Conservation (phyloP, 495 filamentous ascomycete species). For the Haplographium delicatum region DNA sequence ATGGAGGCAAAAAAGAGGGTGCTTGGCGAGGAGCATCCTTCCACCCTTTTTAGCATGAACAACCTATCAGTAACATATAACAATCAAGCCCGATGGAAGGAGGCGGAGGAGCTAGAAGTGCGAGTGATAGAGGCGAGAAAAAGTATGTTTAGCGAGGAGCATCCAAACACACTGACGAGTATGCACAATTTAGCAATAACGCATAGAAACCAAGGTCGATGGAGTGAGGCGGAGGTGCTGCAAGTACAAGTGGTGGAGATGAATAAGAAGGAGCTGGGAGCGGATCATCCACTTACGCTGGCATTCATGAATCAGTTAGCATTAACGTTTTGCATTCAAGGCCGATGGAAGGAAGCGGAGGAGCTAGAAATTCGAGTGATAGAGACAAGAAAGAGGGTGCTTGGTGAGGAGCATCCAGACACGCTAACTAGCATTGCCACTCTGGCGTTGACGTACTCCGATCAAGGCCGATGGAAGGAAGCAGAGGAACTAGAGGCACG, state of each 20-base stretch:
- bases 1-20: conserved; percentile 5
- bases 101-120: too few relatives aligned
- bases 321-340: conserved; percentile 1
- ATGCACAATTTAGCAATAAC: conserved; percentile 30
- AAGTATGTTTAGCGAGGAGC: too few relatives aligned
- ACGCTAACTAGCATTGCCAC: neutral
- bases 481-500: too few relatives aligned
- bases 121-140: too few relatives aligned
- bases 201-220: conserved; percentile 12
- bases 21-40: conserved; percentile 12
- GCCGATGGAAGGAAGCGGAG: neutral
- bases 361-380: neutral
- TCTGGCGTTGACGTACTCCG: neutral
- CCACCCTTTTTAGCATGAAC: too few relatives aligned
- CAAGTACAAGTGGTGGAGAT: neutral
- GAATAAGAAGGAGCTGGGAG: neutral
- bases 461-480: too few relatives aligned
- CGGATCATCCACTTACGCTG: neutral
- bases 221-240: neutral
- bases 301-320: neutral
- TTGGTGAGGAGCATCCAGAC: neutral
- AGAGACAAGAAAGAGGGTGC: neutral
- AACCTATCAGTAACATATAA: too few relatives aligned
- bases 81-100: too few relatives aligned
- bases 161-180: conserved; percentile 28